Percentiles rank a stretch among this genome's conserved stretches.
Conservation (phyloP, 139 green algal species). For the Auxenochlorella protothecoides region DNA sequence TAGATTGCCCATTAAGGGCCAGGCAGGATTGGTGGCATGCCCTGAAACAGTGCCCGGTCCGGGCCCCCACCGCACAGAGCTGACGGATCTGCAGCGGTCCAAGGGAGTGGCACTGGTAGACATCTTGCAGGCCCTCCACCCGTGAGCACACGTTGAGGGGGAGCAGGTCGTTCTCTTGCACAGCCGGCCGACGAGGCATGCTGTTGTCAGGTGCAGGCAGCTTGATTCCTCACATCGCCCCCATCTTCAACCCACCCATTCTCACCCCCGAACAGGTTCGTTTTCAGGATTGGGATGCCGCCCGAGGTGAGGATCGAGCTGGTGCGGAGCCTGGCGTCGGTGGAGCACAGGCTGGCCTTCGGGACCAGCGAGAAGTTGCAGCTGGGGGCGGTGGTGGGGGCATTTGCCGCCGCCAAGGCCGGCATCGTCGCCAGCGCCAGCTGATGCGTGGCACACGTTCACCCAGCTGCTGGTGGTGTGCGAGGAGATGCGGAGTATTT, state of each 20-base stretch:
- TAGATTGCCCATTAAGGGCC: too few species aligned
- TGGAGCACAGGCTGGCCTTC: constrained; percentile 77
- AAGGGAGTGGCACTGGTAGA: constrained; percentile 83
- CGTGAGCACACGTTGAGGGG: constrained; percentile 35
- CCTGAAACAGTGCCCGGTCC: background rate
- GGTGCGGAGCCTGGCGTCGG: constrained; percentile 68
- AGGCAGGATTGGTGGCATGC: too few species aligned
- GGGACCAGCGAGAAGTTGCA: constrained; percentile 75
- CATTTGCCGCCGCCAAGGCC: constrained; percentile 65
- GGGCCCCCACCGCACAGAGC: constrained; percentile 16
- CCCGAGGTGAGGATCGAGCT: constrained; percentile 44
- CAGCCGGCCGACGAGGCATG: too few species aligned
- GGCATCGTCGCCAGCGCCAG: constrained; percentile 43
- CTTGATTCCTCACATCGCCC: background rate
- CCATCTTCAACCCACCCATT: constrained; percentile 5
- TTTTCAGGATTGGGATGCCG: constrained; percentile 70
- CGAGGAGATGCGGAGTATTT: too few species aligned
- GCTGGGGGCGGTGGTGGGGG: constrained; percentile 69
- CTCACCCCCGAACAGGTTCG: constrained; percentile 33
- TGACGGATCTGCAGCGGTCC: constrained; percentile 51
- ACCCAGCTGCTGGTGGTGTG: too few species aligned
- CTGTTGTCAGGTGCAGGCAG: background rate
- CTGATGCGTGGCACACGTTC: constrained; percentile 1
- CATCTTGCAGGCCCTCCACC: constrained; percentile 84
- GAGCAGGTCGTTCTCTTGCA: too few species aligned